Evolutionary conservation across 2,329 filamentous ascomycete genomes (phyloP), one percentile per base, ranked within the genome.

Genomic region (Xylaria sp.): DNA sequence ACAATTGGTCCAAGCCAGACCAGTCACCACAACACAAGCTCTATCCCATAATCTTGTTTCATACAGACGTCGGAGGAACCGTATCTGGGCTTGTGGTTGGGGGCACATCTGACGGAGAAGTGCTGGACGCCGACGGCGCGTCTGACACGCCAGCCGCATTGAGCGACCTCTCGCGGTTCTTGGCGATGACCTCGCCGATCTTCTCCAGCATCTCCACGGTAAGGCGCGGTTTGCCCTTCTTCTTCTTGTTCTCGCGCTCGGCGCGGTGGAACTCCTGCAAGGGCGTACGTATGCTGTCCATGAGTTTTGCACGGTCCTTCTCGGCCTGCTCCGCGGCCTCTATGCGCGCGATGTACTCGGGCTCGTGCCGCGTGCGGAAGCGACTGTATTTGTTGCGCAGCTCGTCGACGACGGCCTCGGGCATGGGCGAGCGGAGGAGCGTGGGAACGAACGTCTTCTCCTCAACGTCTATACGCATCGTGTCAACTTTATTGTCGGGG

Each of bases 311-410:
- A 62, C 79, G 80, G 74, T 82, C 81, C 77, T 83, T 81, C 78
- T 81, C 79, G 70, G 79, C 81, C 33, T 76, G 77, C 51, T 88
- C 90, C 78, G 90, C 86, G 67, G 84, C 81, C 79, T 88, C 84
- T 84, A 90, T 91, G 80, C 84, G 82, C 72, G 84, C 84, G 61
- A 94, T 80, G 78, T 91, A 97, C 79, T 91, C 91, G 54, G 87
- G 83, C 71, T 94, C 92, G 82, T 97, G 93, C 57, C 93, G 86
- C 62, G 90, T 93, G 76, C 94, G 87, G 88, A 94, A 96, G 75
- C 87, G 89, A 74, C 90, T 92, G 86, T 90, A 97, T 78, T 90
- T 91, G 83, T 92, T 91, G 77, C 94, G 87, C 77, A 98, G 85
- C 84, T 98, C 95, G 79, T 97, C 90, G 72, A 97, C 86, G 44